Base-by-base conservation (phyloP, 371 early-diverging fungal species). In the Phascolomyces articulosus region DNA sequence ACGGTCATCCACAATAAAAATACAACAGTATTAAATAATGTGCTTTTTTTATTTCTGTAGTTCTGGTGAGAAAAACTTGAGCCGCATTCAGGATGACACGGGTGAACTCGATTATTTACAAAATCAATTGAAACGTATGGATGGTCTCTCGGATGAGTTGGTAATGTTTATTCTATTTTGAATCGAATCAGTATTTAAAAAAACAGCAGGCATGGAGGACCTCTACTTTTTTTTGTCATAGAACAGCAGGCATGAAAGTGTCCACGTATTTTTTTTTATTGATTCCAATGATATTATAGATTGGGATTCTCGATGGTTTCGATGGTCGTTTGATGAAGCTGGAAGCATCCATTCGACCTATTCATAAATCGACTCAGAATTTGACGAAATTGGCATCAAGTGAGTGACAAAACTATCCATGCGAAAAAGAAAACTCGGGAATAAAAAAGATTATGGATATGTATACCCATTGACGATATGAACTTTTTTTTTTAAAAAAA, bases 341-440 rank as follows among this genome's bases (percentile, higher is more conserved):
- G 20, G 95, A 94, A 60, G 84, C 87, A 13, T 89, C 91, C 6
- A 93, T 95, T 7, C 72, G 91, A 21, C 95, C 96, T 10, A 95
- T 96, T 53, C 93, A 95, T 66, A 84, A 83, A 57, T 85, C 92
- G 20, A 95, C 95, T n/a, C 90, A 92, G 63, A 90, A 89, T 71
- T 70, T 96, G 58, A 92, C 93, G 0, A 79, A 81, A 34, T 67
- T 93, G 2, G 90, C 90, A 27, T 91, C 90, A 61, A 94, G 93
- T 94, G 86, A 20, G 75, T 61, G 24, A 18, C 18, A 16, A 21
- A 23, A 13, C 16, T 44, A 15, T 1, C 1, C 16, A 44, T 13
- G 16, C 15, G 16, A 44, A 1, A n/a, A 15, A 44, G 44, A 44
- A 18, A 54, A 8, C 8, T 40, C 7, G n/a, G n/a, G n/a, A n/a